A percentile compares a stretch with the other conserved stretches of the same genome.
These are phyloP conservation scores for Phylloporus rhodoxanthus DNA, from an alignment of 768 basidiomycete species.

Conservation along the genomic window DNA sequence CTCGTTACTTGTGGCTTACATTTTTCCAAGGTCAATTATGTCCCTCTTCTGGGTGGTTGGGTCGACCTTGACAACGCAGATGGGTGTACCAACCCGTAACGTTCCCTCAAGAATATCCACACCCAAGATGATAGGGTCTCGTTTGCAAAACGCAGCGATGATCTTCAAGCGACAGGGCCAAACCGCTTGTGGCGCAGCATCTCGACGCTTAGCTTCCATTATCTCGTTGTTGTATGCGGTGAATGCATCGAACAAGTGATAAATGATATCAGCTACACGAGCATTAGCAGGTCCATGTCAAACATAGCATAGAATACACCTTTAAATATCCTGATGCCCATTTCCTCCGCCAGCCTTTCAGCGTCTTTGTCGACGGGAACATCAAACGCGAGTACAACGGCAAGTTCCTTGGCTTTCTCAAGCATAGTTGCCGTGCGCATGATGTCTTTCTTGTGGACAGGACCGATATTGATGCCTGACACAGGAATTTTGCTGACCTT, in stretches of 20 bases:
- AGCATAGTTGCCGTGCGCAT: slow-evolving; percentile 92
- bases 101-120: slow-evolving; percentile 94
- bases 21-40: slow-evolving; percentile 86
- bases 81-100: slow-evolving; percentile 85
- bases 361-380: slow-evolving; percentile 92
- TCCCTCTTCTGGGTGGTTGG: slow-evolving; percentile 84
- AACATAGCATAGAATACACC: slow-evolving; percentile 43
- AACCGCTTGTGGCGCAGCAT: slow-evolving; percentile 90
- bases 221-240: slow-evolving; percentile 91
- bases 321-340: slow-evolving; percentile 91
- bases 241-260: slow-evolving; percentile 96
- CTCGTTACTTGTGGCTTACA: slow-evolving; percentile 48
- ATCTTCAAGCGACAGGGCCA: slow-evolving; percentile 94
- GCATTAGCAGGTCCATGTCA: background rate
- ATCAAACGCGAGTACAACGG: slow-evolving; percentile 95
- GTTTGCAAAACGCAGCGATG: slow-evolving; percentile 92
- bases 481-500: slow-evolving; percentile 95
- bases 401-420: slow-evolving; percentile 92
- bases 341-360: slow-evolving; percentile 85
- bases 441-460: slow-evolving; percentile 91
- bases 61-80: slow-evolving; percentile 93
- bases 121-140: slow-evolving; percentile 95
- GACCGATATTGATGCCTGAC: slow-evolving; percentile 95
- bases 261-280: slow-evolving; percentile 88
- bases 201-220: slow-evolving; percentile 82